Base-by-base conservation (phyloP, 2,329 filamentous ascomycete species). In the Microsporum ferrugineum region DNA sequence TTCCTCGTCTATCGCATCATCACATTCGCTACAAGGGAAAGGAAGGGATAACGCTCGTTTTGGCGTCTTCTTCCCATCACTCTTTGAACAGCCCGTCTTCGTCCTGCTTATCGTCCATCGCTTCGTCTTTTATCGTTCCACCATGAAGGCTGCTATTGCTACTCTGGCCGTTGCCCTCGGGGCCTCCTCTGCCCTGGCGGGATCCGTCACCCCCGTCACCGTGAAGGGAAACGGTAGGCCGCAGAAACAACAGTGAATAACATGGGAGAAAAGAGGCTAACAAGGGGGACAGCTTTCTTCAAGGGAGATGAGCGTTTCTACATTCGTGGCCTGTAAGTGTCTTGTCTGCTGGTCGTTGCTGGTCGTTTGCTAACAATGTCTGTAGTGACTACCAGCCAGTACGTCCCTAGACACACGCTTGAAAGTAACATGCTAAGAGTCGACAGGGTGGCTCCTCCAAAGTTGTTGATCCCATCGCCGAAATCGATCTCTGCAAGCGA, bases 401-500 rank as follows among this genome's bases (percentile, higher is more conserved):
- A 70, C 68, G 66, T 63, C n/a, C 34, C 36, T 8, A 55, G 23
- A 55, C 47, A 39, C 61, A 60, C 5, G 10, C 12, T 7, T 10
- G 12, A n/a, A 12, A n/a, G 36, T 31, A 4, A 8, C 31, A 12
- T 23, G 14, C 31, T 55, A 55, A 55, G 14, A 17, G 10, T 61
- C 59, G 47, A 66, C 39, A 65, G 65, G 82, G 82, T 68, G 85
- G 85, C 64, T 81, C 84, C 10, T 85, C 83, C 59, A 73, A 84
- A 47, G 75, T 83, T 57, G 76, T 77, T 60, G 91, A 96, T 71
- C 90, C 91, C 63, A 86, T 96, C 59, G 85, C 88, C 64, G 86
- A 95, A 68, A 71, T 78, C 29, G 75, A 75, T 2, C 76, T 80
- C 70, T 96, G 91, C 83, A 81, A 83, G 73, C 87, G 91, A 66